phyloP scores from a whole-genome alignment of 2,329 filamentous ascomycete genomes.

The Trichoderma pleuroti region DNA sequence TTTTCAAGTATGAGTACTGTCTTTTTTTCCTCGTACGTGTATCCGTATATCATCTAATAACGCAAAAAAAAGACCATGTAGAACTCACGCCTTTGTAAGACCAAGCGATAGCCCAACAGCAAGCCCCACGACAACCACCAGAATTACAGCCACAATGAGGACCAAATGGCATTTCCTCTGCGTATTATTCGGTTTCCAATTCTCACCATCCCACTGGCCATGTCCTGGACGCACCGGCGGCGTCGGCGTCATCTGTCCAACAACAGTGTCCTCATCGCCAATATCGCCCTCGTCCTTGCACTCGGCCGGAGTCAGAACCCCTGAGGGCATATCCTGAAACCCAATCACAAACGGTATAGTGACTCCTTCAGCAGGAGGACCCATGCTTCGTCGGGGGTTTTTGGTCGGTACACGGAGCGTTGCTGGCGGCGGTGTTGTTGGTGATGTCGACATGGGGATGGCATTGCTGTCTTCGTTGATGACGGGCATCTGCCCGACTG shows the following conservation, averaged over 20 bases:
- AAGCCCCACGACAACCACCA: conserved; percentile 36
- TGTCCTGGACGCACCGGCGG: conserved; percentile 7
- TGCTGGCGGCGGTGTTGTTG: conserved; percentile 22
- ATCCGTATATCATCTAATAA: neutral
- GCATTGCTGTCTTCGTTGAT: conserved; percentile 35
- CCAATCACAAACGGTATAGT: conserved; percentile 17
- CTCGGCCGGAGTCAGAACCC: neutral
- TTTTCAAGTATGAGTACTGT: neutral
- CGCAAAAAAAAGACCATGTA: neutral
- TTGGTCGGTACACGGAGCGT: conserved; percentile 32
- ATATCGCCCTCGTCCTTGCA: conserved; percentile 16
- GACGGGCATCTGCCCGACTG: conserved; percentile 35
- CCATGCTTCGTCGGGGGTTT: conserved; percentile 26
- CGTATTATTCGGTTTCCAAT: conserved; percentile 15
- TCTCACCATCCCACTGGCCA: conserved; percentile 18
- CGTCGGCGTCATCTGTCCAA: conserved; percentile 15
- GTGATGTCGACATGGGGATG: neutral
- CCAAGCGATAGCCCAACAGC: conserved; percentile 41
- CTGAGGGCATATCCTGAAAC: conserved; percentile 4
- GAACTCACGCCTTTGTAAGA: conserved; percentile 35
- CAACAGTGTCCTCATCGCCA: conserved; percentile 10
- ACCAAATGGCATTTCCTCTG: conserved; percentile 35
- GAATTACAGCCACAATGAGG: conserved; percentile 29
- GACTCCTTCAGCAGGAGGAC: neutral
- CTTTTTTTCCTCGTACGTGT: neutral